Evolutionary conservation across 1,284 basidiomycete species (phyloP).

Genomic region (Omphalotus olearius): DNA sequence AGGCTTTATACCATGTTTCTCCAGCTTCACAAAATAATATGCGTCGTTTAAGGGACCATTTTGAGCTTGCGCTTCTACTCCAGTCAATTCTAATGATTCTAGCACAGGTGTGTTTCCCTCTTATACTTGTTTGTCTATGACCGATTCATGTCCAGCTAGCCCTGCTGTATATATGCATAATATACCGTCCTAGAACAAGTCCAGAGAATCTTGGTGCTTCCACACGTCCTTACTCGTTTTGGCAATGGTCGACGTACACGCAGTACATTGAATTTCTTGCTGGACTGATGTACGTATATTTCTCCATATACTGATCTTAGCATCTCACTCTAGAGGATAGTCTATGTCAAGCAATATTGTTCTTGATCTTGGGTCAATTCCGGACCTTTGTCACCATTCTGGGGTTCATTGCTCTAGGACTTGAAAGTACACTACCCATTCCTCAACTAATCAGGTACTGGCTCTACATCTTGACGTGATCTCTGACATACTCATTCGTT

Average conservation of each 20-base stretch:
- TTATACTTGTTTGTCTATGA: background rate
- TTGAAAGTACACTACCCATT: conserved; percentile 81
- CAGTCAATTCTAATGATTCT: conserved; percentile 82
- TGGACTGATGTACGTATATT: conserved; percentile 58
- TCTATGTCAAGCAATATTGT: conserved; percentile 65
- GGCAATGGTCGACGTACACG: conserved; percentile 79
- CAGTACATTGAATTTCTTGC: conserved; percentile 82
- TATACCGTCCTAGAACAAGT: conserved; percentile 55
- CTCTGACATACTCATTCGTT: conserved; percentile 13
- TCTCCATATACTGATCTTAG: background rate
- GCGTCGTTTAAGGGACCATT: conserved; percentile 50
- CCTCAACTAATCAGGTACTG: conserved; percentile 71
- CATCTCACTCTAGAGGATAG: conserved; percentile 29
- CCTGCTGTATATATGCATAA: conserved; percentile 75
- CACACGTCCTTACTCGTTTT: conserved; percentile 72
- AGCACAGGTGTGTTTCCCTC: conserved; percentile 53
- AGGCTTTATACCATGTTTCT: background rate
- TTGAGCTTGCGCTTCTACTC: conserved; percentile 71
- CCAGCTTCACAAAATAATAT: background rate
- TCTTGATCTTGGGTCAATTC: conserved; percentile 70
- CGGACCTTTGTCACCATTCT: conserved; percentile 61
- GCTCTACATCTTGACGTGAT: conserved; percentile 12
- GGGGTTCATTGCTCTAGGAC: conserved; percentile 75
- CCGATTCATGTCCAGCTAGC: conserved; percentile 44
- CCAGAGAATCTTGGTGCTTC: conserved; percentile 57